Conservation (phyloP, 345 rosid genomes). For the Combretum micranthum region DNA sequence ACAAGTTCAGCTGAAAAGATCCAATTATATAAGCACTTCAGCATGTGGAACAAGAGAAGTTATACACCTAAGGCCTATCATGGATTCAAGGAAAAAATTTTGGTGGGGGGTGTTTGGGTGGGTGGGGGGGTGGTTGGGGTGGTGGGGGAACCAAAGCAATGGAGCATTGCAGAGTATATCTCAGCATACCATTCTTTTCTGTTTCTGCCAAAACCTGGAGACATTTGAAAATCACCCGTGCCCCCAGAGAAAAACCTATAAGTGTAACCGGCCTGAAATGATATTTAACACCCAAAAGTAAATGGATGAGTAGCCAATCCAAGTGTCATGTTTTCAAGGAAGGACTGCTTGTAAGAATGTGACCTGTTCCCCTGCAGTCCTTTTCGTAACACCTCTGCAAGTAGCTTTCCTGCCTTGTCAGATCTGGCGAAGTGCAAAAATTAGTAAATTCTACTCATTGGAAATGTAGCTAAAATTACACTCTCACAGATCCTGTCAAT, state of each 20-base stretch:
- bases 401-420: constrained; percentile 84
- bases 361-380: constrained; percentile 97
- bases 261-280: constrained; percentile 82
- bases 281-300: constrained; percentile 7
- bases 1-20: constrained; percentile 69
- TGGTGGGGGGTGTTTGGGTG: too few relatives aligned
- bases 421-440: constrained; percentile 44
- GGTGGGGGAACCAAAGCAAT: not conserved
- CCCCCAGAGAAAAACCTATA: constrained; percentile 89
- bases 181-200: constrained; percentile 56
- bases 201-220: constrained; percentile 74
- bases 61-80: not conserved
- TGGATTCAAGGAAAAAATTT: constrained; percentile 1
- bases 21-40: constrained; percentile 7
- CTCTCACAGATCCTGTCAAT: too few relatives aligned
- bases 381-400: constrained; percentile 79
- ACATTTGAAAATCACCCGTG: constrained; percentile 86
- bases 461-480: not conserved
- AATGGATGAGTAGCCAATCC: not conserved
- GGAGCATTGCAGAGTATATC: not conserved
- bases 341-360: not conserved
- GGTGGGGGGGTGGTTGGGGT: too few relatives aligned
- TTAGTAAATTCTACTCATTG: not conserved
- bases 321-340: not conserved
- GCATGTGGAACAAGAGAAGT: not conserved